Evolutionary conservation across 768 basidiomycete genomes (phyloP).

Genomic region (Russula olivacea): DNA sequence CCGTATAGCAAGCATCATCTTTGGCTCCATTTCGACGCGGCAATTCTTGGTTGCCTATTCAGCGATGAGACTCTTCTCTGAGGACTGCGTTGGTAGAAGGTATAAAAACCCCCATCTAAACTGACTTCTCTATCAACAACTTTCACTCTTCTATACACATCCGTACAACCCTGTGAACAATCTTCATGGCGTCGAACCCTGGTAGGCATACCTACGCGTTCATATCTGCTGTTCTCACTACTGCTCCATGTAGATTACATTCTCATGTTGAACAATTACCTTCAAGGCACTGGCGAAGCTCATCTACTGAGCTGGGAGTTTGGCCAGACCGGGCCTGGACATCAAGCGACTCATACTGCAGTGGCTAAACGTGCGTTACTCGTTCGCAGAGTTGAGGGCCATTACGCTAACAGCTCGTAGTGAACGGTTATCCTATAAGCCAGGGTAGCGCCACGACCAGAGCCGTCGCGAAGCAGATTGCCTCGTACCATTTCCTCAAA

Average conservation of each 20-base stretch:
- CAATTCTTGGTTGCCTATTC: conserved; percentile 1
- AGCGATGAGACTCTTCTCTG: conserved; percentile 1
- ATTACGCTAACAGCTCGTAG: conserved; percentile 5
- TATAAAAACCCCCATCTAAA: conserved; percentile 16
- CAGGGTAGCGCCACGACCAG: conserved; percentile 21
- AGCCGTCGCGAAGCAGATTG: conserved; percentile 20
- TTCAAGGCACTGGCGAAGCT: conserved; percentile 20
- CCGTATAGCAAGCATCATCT: conserved; percentile 10
- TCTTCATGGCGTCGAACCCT: conserved; percentile 15
- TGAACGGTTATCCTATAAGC: conserved; percentile 18
- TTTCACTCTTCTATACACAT: conserved; percentile 1
- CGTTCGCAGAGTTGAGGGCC: background rate
- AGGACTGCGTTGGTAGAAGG: background rate
- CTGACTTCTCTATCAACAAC: background rate
- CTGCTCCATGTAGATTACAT: conserved; percentile 15
- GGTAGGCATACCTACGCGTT: conserved; percentile 1
- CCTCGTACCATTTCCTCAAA: conserved; percentile 19
- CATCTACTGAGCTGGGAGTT: conserved; percentile 23
- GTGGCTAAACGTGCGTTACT: conserved; percentile 19
- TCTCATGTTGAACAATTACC: conserved; percentile 24
- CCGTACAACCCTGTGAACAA: background rate
- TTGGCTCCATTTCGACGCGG: conserved; percentile 9
- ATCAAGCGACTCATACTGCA: conserved; percentile 22
- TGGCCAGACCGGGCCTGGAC: conserved; percentile 20
- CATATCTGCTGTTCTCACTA: background rate